Conservation (phyloP, 2,329 filamentous ascomycete genomes). For the Plenodomus lindquistii region DNA sequence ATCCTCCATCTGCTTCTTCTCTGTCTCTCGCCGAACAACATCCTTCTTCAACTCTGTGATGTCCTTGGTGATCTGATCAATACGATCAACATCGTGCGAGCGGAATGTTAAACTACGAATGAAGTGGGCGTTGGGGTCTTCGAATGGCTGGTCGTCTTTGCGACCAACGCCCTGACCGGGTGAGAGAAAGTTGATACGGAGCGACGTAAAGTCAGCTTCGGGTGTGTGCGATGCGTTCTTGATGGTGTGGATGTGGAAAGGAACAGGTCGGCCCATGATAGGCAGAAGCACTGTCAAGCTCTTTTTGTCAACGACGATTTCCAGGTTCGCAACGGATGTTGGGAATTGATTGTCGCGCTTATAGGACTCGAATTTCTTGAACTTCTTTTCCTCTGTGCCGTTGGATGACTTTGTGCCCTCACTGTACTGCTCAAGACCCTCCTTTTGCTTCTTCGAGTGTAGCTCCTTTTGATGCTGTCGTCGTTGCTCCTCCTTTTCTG, state of each 20-base stretch:
- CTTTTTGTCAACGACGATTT: slow-evolving; percentile 89
- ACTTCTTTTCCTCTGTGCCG: slow-evolving; percentile 93
- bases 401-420: slow-evolving; percentile 84
- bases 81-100: slow-evolving; percentile 83
- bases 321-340: slow-evolving; percentile 76
- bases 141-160: slow-evolving; percentile 97
- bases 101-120: slow-evolving; percentile 94
- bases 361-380: slow-evolving; percentile 99
- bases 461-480: slow-evolving; percentile 92
- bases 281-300: slow-evolving; percentile 89
- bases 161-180: slow-evolving; percentile 95
- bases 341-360: slow-evolving; percentile 97
- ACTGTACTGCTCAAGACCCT: slow-evolving; percentile 82
- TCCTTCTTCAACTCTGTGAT: slow-evolving; percentile 97
- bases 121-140: slow-evolving; percentile 94
- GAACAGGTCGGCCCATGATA: slow-evolving; percentile 95
- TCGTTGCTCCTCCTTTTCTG: slow-evolving; percentile 84
- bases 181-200: slow-evolving; percentile 96
- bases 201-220: slow-evolving; percentile 89
- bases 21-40: slow-evolving; percentile 87
- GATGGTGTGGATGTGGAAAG: slow-evolving; percentile 97
- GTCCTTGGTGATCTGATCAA: slow-evolving; percentile 87
- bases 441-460: slow-evolving; percentile 83
- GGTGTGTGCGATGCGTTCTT: slow-evolving; percentile 99
- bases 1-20: slow-evolving; percentile 99